A percentile compares a stretch with the other conserved stretches of the same genome.
phyloP scores from a whole-genome alignment of 352 stramenopile species.

The Pythium sp. region DNA sequence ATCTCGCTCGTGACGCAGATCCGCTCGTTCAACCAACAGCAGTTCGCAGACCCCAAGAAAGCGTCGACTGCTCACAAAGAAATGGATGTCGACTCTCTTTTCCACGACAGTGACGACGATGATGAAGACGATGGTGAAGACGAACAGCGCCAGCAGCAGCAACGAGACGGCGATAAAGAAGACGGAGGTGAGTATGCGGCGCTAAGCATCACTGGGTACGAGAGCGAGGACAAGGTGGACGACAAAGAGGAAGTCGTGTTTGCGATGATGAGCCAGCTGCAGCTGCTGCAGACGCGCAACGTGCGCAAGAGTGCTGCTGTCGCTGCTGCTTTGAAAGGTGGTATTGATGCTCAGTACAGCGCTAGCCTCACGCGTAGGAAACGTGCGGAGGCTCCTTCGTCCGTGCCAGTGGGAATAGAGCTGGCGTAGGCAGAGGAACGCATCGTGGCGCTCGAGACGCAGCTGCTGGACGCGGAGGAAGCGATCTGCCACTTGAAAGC shows the following conservation, averaged over 20 bases:
- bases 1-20: slow-evolving; percentile 13
- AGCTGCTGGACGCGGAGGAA: slow-evolving; percentile 68
- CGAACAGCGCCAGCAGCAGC: neutral
- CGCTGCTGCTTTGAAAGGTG: neutral
- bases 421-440: no score
- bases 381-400: neutral
- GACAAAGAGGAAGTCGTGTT: slow-evolving; percentile 13
- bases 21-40: slow-evolving; percentile 15
- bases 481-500: slow-evolving; percentile 73
- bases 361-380: neutral
- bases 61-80: neutral
- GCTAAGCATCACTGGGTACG: neutral
- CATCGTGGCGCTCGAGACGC: slow-evolving; percentile 39
- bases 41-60: neutral
- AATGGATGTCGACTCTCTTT: slow-evolving; percentile 3
- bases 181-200: neutral
- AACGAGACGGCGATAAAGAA: neutral
- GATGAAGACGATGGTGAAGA: slow-evolving; percentile 6
- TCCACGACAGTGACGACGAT: slow-evolving; percentile 1
- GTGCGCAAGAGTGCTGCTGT: neutral
- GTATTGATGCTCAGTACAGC: neutral
- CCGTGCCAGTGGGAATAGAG: no score
- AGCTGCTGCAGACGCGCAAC: slow-evolving; percentile 14
- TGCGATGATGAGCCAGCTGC: slow-evolving; percentile 19
- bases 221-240: slow-evolving; percentile 15